A percentile compares a stretch with the other conserved stretches of the same genome.
Evolutionary conservation across 768 basidiomycete genomes (phyloP).

Genomic region (Termitomyces sp.): DNA sequence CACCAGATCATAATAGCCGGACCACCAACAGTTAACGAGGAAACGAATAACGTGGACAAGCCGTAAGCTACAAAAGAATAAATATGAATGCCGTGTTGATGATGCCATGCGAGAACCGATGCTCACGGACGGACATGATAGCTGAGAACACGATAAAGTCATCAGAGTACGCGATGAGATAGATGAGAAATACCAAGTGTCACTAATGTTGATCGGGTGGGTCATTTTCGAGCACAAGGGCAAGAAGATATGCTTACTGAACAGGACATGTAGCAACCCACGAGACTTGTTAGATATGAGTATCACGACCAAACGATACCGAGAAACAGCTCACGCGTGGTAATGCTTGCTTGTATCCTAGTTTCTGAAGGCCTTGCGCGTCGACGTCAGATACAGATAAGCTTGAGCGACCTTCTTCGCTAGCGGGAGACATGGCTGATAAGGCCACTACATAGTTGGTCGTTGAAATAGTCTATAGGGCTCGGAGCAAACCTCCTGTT

Average conservation of each 20-base stretch:
- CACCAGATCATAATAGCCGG: constrained; percentile 55
- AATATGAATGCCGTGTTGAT: background rate
- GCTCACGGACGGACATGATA: constrained; percentile 59
- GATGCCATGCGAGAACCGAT: background rate
- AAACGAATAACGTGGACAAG: constrained; percentile 48
- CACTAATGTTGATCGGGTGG: constrained; percentile 25
- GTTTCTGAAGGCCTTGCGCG: constrained; percentile 34
- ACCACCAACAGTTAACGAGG: constrained; percentile 48
- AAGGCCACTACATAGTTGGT: no score
- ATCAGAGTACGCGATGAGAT: background rate
- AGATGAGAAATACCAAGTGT: constrained; percentile 32
- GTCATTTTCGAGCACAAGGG: background rate
- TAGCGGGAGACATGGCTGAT: background rate
- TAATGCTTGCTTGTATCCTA: constrained; percentile 54
- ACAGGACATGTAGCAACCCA: constrained; percentile 46
- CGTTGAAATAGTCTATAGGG: background rate
- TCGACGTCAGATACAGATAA: background rate
- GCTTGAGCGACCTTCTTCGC: background rate
- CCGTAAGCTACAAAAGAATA: constrained; percentile 36
- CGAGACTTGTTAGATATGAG: constrained; percentile 28
- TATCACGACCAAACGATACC: background rate
- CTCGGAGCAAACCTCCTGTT: background rate
- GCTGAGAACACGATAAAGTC: constrained; percentile 25
- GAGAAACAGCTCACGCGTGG: constrained; percentile 29
- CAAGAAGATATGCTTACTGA: constrained; percentile 33